These are phyloP conservation scores for Picocystis sp. DNA, from an alignment of 163 green algal genomes.

Conservation along the genomic window DNA sequence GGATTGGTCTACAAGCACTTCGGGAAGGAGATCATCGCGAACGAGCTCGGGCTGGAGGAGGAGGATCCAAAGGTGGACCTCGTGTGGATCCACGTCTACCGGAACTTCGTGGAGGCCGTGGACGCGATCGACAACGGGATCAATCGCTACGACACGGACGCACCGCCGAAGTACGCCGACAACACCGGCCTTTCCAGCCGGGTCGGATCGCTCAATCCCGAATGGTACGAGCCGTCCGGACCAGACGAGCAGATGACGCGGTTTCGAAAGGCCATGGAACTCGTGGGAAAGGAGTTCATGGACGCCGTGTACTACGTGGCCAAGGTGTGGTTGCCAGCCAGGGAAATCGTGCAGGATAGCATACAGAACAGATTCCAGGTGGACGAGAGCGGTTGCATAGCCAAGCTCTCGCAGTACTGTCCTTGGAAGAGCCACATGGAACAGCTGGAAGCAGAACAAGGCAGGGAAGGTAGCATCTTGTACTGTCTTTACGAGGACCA, in stretches of 20 bases:
- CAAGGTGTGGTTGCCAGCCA: conserved; percentile 63
- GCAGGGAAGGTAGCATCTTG: conserved; percentile 23
- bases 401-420: conserved; percentile 33
- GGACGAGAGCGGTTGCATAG: conserved; percentile 55
- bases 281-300: conserved; percentile 75
- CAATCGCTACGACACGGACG: conserved; percentile 58
- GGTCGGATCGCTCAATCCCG: conserved; percentile 69
- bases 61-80: conserved; percentile 45
- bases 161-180: conserved; percentile 55
- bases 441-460: conserved; percentile 70
- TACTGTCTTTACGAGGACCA: conserved; percentile 28
- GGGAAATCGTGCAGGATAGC: conserved; percentile 42
- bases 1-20: conserved; percentile 55
- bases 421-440: conserved; percentile 91
- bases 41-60: conserved; percentile 24
- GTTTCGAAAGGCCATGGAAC: conserved; percentile 62
- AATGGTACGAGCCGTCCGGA: conserved; percentile 60
- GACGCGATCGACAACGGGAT: conserved; percentile 91
- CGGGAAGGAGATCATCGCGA: conserved; percentile 25
- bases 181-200: conserved; percentile 63
- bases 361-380: conserved; percentile 41
- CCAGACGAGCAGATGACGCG: conserved; percentile 14
- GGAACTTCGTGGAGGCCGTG: conserved; percentile 82
- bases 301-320: conserved; percentile 38
- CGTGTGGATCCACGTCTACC: conserved; percentile 81